Conservation (phyloP, 2,329 filamentous ascomycete genomes). For the Cladosporium sp. region DNA sequence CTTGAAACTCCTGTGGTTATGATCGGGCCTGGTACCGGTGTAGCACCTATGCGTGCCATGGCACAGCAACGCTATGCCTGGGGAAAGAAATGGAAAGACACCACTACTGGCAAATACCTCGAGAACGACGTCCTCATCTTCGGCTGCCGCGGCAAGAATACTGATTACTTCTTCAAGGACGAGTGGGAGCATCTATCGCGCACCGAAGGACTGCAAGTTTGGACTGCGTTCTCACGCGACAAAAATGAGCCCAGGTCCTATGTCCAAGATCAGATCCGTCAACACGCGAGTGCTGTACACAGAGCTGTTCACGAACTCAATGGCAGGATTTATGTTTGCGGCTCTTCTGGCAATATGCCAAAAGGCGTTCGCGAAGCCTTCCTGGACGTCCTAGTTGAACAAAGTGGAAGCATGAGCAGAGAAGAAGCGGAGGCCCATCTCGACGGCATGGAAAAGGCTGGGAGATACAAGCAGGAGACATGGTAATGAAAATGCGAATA, state of each 20-base stretch:
- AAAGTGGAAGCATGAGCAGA: slow-evolving; percentile 41
- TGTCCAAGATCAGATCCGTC: slow-evolving; percentile 64
- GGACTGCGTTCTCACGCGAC: slow-evolving; percentile 71
- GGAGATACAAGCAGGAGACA: slow-evolving; percentile 68
- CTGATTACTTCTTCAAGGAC: slow-evolving; percentile 78
- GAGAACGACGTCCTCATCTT: slow-evolving; percentile 67
- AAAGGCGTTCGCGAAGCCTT: slow-evolving; percentile 67
- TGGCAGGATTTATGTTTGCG: slow-evolving; percentile 60
- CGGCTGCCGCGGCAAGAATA: slow-evolving; percentile 71
- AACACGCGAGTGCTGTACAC: slow-evolving; percentile 52
- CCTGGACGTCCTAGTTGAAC: slow-evolving; percentile 56
- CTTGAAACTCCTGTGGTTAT: slow-evolving; percentile 65
- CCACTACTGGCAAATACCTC: slow-evolving; percentile 20
- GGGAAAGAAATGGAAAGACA: slow-evolving; percentile 29
- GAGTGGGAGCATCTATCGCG: slow-evolving; percentile 65
- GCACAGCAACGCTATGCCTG: slow-evolving; percentile 66
- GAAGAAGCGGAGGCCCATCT: slow-evolving; percentile 59
- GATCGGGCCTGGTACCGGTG: slow-evolving; percentile 80
- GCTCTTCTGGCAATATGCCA: slow-evolving; percentile 69
- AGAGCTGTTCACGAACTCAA: slow-evolving; percentile 51
- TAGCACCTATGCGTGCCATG: slow-evolving; percentile 80
- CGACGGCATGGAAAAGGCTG: slow-evolving; percentile 59
- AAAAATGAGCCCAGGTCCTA: slow-evolving; percentile 64
- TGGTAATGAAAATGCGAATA: slow-evolving; percentile 51
- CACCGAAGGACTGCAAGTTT: slow-evolving; percentile 52